These are phyloP conservation scores for Nicotiana noctiflora DNA, from an alignment of 257 asterid genomes.

Conservation along the genomic window DNA sequence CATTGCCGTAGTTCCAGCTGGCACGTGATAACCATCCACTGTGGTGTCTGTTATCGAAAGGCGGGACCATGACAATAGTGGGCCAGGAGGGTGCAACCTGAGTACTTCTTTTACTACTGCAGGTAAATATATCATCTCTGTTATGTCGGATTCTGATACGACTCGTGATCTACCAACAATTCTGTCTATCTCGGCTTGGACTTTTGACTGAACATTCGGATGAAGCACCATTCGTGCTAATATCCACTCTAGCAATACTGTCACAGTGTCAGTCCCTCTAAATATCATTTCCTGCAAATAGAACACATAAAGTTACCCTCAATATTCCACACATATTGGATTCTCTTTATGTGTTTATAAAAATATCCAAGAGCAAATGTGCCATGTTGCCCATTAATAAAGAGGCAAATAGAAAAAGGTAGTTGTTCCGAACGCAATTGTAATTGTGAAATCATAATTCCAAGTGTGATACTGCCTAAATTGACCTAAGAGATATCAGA, in stretches of 20 bases:
- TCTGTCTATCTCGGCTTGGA: slow-evolving; percentile 54
- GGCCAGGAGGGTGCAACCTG: slow-evolving; percentile 85
- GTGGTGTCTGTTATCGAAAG: slow-evolving; percentile 46
- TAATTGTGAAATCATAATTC: not conserved
- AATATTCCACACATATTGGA: not conserved
- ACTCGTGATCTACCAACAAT: slow-evolving; percentile 45
- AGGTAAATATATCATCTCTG: slow-evolving; percentile 42
- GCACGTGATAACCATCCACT: slow-evolving; percentile 62
- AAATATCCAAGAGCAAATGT: not conserved
- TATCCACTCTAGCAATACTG: slow-evolving; percentile 70
- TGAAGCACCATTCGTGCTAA: slow-evolving; percentile 66
- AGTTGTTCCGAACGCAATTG: not conserved
- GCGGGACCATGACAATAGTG: slow-evolving; percentile 86
- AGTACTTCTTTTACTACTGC: slow-evolving; percentile 76
- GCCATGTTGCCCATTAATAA: not conserved
- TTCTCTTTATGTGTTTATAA: too few species aligned
- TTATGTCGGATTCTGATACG: slow-evolving; percentile 42
- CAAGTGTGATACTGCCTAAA: not conserved
- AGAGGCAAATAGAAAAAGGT: not conserved
- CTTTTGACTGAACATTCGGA: slow-evolving; percentile 49
- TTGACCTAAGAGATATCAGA: not conserved
- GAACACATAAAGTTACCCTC: not conserved
- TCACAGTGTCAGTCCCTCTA: slow-evolving; percentile 82
- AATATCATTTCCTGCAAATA: slow-evolving; percentile 72
- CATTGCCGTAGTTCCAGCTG: slow-evolving; percentile 69